Conservation (phyloP, 2,329 filamentous ascomycete species). For the Hymenoscyphus linearis region DNA sequence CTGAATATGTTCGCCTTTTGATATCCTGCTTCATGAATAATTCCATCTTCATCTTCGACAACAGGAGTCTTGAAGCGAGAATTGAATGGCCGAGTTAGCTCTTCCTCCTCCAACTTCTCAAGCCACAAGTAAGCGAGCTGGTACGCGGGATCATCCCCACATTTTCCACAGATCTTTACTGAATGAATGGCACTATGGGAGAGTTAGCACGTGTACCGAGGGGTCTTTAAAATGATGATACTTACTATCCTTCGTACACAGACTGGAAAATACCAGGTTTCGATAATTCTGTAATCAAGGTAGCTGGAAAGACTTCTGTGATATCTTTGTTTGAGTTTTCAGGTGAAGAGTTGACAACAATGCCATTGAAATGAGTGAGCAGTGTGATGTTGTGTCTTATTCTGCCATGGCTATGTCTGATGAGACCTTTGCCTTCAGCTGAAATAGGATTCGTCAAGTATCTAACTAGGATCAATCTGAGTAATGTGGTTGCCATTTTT, state of each 20-base stretch:
- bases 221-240: neutral
- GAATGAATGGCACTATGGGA: neutral
- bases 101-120: neutral
- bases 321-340: neutral
- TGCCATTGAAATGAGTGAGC: neutral
- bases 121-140: neutral
- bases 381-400: neutral
- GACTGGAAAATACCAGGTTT: neutral
- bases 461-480: no score
- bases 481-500: no score
- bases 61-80: neutral
- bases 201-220: neutral
- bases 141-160: neutral
- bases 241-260: neutral
- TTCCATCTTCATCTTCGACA: neutral
- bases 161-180: neutral
- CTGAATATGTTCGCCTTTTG: no score
- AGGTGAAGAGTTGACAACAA: neutral
- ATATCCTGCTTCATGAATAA: no score
- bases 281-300: neutral
- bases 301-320: neutral
- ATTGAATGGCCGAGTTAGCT: neutral
- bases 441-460: no score
- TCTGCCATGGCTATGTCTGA: neutral
- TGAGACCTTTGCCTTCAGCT: neutral